phyloP scores from a whole-genome alignment of 2,329 filamentous ascomycete species.

The Cladophialophora exuberans region DNA sequence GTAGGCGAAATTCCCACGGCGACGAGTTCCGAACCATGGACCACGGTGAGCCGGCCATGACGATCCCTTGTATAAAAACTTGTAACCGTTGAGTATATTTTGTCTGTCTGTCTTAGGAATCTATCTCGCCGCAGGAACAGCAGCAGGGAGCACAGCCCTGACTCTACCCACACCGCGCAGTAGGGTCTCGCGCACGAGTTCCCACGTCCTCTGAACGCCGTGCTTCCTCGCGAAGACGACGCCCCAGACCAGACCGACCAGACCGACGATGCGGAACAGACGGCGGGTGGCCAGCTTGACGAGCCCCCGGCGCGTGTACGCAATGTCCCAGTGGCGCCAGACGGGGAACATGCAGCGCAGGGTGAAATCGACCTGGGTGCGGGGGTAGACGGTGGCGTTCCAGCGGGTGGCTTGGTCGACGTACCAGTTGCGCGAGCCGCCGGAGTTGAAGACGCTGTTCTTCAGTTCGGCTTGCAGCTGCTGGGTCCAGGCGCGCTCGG shows the following conservation, averaged over 20 bases:
- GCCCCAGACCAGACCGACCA: constrained; percentile 14
- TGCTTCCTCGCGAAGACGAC: constrained; percentile 16
- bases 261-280: constrained; percentile 29
- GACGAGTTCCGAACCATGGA: too few species aligned
- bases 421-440: constrained; percentile 57
- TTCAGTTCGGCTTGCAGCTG: constrained; percentile 53
- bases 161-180: constrained; percentile 4
- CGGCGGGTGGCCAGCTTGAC: constrained; percentile 36
- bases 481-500: constrained; percentile 51
- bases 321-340: constrained; percentile 59
- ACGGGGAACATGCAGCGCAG: constrained; percentile 56
- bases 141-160: constrained; percentile 5
- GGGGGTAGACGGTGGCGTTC: constrained; percentile 55
- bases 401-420: constrained; percentile 47
- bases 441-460: constrained; percentile 52
- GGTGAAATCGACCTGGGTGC: constrained; percentile 56
- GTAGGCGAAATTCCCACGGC: too few species aligned
- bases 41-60: too few species aligned
- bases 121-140: not conserved
- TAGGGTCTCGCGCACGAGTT: constrained; percentile 5
- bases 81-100: too few species aligned
- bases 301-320: constrained; percentile 54
- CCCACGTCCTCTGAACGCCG: constrained; percentile 10
- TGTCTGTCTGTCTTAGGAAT: not conserved
- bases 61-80: too few species aligned